Evolutionary conservation across 345 rosid genomes (phyloP).

Genomic region (Luvunga scandens): DNA sequence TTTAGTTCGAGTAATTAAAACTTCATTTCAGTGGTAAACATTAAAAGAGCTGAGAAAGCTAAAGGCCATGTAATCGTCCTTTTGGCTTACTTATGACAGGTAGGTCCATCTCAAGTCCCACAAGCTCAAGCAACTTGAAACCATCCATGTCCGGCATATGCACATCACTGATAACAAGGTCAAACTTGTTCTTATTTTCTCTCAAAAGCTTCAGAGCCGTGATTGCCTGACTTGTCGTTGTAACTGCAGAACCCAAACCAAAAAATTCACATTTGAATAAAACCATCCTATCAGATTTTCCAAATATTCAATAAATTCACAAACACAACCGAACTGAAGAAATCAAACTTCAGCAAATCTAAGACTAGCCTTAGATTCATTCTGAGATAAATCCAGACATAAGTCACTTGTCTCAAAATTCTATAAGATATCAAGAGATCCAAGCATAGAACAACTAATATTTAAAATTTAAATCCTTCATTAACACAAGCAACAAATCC

Average conservation of each 20-base stretch:
- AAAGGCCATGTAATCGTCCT: conserved; percentile 3
- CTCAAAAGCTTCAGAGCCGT: conserved; percentile 61
- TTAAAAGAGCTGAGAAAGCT: not conserved
- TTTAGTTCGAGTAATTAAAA: not conserved
- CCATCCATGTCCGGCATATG: conserved; percentile 91
- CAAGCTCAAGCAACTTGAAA: conserved; percentile 75
- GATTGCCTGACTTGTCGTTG: conserved; percentile 53
- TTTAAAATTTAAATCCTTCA: not conserved
- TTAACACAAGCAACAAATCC: not conserved
- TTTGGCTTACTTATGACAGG: conserved; percentile 68
- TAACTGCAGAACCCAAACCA: conserved; percentile 52
- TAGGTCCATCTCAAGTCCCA: conserved; percentile 84
- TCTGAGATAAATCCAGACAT: not conserved
- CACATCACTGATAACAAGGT: conserved; percentile 75
- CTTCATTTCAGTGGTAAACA: not conserved
- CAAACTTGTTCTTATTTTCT: conserved; percentile 68
- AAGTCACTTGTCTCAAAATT: not conserved
- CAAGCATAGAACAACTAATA: not conserved
- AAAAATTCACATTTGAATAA: conserved; percentile 11
- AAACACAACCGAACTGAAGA: conserved; percentile 6
- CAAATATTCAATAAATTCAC: conserved; percentile 9
- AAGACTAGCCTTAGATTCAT: not conserved
- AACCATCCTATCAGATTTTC: not conserved
- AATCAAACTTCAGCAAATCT: conserved; percentile 11
- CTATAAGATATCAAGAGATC: conserved; percentile 1